A percentile compares a stretch with the other conserved stretches of the same genome.
phyloP scores from a whole-genome alignment of 208 protist species.

The Leishmania amazonensis region DNA sequence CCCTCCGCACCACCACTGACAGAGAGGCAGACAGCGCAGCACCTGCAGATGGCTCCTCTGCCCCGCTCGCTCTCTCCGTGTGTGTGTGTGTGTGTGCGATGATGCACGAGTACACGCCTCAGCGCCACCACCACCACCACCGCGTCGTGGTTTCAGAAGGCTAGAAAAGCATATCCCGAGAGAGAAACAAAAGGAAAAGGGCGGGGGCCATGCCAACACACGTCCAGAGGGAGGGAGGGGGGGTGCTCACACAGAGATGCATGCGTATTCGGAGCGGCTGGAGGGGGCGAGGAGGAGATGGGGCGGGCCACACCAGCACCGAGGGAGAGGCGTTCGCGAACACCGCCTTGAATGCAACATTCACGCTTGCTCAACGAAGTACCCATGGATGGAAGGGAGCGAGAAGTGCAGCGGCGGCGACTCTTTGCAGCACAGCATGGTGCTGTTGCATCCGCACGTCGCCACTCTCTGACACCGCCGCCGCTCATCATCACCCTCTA shows the following conservation, averaged over 20 bases:
- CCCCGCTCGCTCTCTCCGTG: not conserved
- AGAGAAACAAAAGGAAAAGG: not conserved
- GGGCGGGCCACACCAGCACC: not conserved
- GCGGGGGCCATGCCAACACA: too few species aligned
- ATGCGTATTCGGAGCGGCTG: not conserved
- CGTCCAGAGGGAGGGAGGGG: too few species aligned
- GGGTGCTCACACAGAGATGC: not conserved
- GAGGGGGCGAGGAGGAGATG: not conserved
- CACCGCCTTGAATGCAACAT: not conserved
- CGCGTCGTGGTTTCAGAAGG: not conserved
- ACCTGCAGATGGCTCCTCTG: not conserved
- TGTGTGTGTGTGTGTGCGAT: not conserved
- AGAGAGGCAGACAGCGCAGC: not conserved
- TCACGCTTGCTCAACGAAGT: not conserved
- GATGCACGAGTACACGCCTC: not conserved
- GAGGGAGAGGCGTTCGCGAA: not conserved
- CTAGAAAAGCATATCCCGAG: not conserved
- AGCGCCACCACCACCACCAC: not conserved
- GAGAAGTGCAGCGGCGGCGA: not conserved
- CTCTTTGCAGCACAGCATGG: not conserved
- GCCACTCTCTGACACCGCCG: not conserved
- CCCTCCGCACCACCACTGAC: not conserved
- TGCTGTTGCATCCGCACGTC: not conserved
- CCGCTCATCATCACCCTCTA: not conserved
- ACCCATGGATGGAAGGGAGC: not conserved